Conservation (phyloP, 2,329 filamentous ascomycete species). For the Talaromyces sp. region DNA sequence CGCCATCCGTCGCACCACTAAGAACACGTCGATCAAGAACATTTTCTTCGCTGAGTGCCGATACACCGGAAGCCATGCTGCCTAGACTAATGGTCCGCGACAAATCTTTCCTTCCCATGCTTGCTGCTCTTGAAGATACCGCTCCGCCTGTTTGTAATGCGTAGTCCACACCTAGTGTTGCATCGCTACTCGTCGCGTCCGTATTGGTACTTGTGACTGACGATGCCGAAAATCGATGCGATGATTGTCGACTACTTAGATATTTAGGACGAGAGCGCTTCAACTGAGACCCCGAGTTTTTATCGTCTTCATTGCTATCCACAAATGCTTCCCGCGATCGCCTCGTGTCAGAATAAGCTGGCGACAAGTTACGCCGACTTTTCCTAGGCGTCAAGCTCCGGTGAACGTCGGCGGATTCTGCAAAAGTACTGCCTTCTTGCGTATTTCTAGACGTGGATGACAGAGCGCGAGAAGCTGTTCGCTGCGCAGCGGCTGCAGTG, state of each 20-base stretch:
- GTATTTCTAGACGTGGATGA: slow-evolving; percentile 27
- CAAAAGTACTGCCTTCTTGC: slow-evolving; percentile 4
- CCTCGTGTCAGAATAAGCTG: slow-evolving; percentile 23
- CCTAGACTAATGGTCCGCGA: slow-evolving; percentile 80
- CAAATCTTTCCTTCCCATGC: slow-evolving; percentile 40
- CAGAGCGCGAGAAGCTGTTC: slow-evolving; percentile 40
- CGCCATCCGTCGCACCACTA: slow-evolving; percentile 42
- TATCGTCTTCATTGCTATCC: slow-evolving; percentile 23
- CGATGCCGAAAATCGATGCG: slow-evolving; percentile 58
- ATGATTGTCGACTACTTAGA: slow-evolving; percentile 54
- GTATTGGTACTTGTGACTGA: slow-evolving; percentile 54
- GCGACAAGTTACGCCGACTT: slow-evolving; percentile 30
- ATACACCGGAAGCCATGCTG: slow-evolving; percentile 77
- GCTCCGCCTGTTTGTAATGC: slow-evolving; percentile 79
- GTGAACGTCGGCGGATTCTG: slow-evolving; percentile 11
- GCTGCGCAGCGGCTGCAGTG: slow-evolving; percentile 42
- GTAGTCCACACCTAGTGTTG: slow-evolving; percentile 73
- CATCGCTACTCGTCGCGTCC: slow-evolving; percentile 66
- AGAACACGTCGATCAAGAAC: slow-evolving; percentile 43
- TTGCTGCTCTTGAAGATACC: slow-evolving; percentile 34
- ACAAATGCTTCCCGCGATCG: slow-evolving; percentile 29
- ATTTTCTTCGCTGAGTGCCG: slow-evolving; percentile 52
- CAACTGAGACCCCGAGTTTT: slow-evolving; percentile 22
- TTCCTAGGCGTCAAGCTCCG: slow-evolving; percentile 27
- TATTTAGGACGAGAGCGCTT: slow-evolving; percentile 53